A percentile compares a stretch with the other conserved stretches of the same genome.
Conservation (phyloP, 2,329 filamentous ascomycete species). For the Boeremia lycopersici region DNA sequence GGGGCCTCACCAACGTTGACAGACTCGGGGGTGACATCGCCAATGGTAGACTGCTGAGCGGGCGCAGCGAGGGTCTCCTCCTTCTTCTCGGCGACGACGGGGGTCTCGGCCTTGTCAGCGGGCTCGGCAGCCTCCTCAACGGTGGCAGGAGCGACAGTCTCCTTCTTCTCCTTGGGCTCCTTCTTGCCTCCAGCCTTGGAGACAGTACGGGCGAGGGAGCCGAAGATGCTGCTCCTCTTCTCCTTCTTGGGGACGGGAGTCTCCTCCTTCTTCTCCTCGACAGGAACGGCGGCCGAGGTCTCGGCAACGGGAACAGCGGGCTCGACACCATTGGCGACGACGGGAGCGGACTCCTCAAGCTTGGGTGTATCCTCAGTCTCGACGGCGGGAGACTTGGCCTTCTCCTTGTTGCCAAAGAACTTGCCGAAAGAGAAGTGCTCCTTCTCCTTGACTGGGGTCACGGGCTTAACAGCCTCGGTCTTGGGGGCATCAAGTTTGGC, state of each 20-base stretch:
- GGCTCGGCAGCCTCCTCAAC: slow-evolving; percentile 43
- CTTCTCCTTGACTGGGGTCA: slow-evolving; percentile 53
- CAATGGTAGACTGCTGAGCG: slow-evolving; percentile 42
- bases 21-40: slow-evolving; percentile 47
- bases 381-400: slow-evolving; percentile 52
- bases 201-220: slow-evolving; percentile 62
- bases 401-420: slow-evolving; percentile 59
- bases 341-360: slow-evolving; percentile 41
- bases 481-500: slow-evolving; percentile 36
- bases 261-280: slow-evolving; percentile 44
- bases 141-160: slow-evolving; percentile 40
- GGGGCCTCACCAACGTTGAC: slow-evolving; percentile 49
- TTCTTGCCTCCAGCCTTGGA: slow-evolving; percentile 51
- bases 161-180: slow-evolving; percentile 47
- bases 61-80: slow-evolving; percentile 33
- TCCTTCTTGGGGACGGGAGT: slow-evolving; percentile 64
- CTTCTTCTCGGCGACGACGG: slow-evolving; percentile 37
- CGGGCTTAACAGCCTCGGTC: slow-evolving; percentile 37
- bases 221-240: slow-evolving; percentile 88
- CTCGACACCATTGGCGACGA: slow-evolving; percentile 29
- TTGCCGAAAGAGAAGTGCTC: slow-evolving; percentile 61
- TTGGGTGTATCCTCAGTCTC: slow-evolving; percentile 47
- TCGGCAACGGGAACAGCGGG: slow-evolving; percentile 46
- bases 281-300: slow-evolving; percentile 52
- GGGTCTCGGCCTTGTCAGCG: slow-evolving; percentile 29